A percentile compares a stretch with the other conserved stretches of the same genome.
These are phyloP conservation scores for Osmanthus fragrans DNA, from an alignment of 257 asterid species.

Conservation along the genomic window DNA sequence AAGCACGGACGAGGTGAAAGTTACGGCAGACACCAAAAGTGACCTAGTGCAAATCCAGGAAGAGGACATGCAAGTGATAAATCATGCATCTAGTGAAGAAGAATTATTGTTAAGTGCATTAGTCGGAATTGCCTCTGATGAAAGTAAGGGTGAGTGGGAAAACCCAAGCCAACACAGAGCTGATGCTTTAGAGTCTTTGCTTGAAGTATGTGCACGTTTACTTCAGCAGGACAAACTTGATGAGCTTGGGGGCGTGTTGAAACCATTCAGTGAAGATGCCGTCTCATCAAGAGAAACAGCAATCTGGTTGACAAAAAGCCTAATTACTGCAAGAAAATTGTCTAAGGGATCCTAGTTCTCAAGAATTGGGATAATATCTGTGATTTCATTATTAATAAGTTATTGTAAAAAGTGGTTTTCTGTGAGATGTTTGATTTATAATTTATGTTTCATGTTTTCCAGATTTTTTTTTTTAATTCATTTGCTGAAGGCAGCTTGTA, in stretches of 20 bases:
- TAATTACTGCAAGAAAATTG: constrained; percentile 68
- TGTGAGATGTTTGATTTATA: no score
- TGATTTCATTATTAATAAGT: no score
- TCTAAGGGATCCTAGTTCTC: constrained; percentile 34
- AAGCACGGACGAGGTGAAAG: constrained; percentile 28
- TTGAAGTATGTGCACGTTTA: constrained; percentile 81
- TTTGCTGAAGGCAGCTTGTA: background rate
- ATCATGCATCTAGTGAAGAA: constrained; percentile 20
- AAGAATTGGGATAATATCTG: no score
- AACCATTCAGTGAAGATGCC: constrained; percentile 79
- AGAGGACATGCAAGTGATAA: constrained; percentile 26
- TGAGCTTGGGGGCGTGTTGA: constrained; percentile 81
- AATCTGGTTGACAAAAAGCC: constrained; percentile 88
- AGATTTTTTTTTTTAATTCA: background rate
- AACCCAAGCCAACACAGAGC: constrained; percentile 63
- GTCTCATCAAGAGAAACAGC: constrained; percentile 95
- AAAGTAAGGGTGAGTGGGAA: constrained; percentile 34
- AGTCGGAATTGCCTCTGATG: constrained; percentile 20
- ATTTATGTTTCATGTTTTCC: no score
- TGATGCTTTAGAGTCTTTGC: constrained; percentile 88
- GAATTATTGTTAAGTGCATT: constrained; percentile 33
- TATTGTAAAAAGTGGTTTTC: no score
- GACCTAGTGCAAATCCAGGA: constrained; percentile 26
- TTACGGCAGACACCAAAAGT: constrained; percentile 21
- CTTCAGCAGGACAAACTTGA: constrained; percentile 85